Base-by-base conservation (phyloP, 1,284 basidiomycete genomes). In the Veloporphyrellus conicus region DNA sequence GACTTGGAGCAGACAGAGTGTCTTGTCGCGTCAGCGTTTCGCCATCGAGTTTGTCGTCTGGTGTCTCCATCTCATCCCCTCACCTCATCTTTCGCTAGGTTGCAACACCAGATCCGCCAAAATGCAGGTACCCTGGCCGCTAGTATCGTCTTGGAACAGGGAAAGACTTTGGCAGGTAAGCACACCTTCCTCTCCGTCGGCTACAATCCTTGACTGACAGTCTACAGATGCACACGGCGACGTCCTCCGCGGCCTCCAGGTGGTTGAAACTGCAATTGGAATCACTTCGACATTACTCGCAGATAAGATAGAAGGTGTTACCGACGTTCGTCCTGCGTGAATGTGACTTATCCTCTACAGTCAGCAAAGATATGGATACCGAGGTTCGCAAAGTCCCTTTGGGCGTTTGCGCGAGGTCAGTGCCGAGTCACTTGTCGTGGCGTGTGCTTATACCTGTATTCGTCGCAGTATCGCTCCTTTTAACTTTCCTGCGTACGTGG, bases 331-430 rank as follows among this genome's bases (percentile, higher is more conserved):
- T 25, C 6, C 6, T 25, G 18, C n/a, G 16, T 28, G 31, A 31
- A 45, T 25, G 25, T 32, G 34, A 28, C 49, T 45, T 50, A 50
- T 41, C n/a, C 42, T 25, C 42, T 7, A 43, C 51, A 87, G 92
- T 95, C 8, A 90, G 89, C 69, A 93, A 86, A 69, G 93, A 97
- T 64, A 99, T 98, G 95, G 95, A 98, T 66, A 98, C 95, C 9
- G 85, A 90, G 52, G 85, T 86, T 19, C 79, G 92, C 38, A 80
- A 81, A 52, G 68, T 90, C 29, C 88, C 90, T 5, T 71, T 93
- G 18, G 87, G 88, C 53, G 86, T 90, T 31, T 90, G 87, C 54
- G 79, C 89, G 50, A 85, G 81, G 82, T 80, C 42, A 34, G 52
- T 43, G 37, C 35, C 35, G 19, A 45, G n/a, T 41, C 23, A 32